These are phyloP conservation scores for Populus deltoides DNA, from an alignment of 345 rosid genomes.

Conservation along the genomic window DNA sequence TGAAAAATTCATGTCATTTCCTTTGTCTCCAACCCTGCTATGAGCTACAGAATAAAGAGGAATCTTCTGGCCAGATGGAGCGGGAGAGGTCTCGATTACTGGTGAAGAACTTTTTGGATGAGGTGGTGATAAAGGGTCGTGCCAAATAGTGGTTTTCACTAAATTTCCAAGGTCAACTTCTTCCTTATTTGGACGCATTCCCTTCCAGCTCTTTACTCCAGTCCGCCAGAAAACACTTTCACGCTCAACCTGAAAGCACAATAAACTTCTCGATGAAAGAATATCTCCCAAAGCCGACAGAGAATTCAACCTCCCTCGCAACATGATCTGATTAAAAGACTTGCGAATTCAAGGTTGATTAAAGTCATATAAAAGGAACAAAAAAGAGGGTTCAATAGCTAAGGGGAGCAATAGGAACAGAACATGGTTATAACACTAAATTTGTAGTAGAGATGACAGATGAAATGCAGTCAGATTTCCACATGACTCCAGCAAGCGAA, in stretches of 20 bases:
- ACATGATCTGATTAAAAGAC: background rate
- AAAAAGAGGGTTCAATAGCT: background rate
- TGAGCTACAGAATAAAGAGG: constrained; percentile 69
- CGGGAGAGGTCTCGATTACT: constrained; percentile 37
- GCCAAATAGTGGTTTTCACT: constrained; percentile 17
- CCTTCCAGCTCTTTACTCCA: constrained; percentile 33
- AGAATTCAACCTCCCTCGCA: background rate
- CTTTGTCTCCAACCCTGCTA: constrained; percentile 82
- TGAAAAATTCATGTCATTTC: constrained; percentile 78
- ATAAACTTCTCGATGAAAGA: constrained; percentile 7
- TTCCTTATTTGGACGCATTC: constrained; percentile 13
- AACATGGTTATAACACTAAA: background rate
- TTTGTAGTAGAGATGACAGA: background rate
- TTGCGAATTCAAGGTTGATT: background rate
- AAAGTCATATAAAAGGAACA: background rate
- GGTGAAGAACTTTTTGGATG: constrained; percentile 3
- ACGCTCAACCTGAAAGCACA: constrained; percentile 52
- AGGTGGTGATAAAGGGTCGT: constrained; percentile 11
- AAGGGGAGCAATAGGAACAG: background rate
- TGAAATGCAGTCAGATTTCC: background rate
- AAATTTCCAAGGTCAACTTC: constrained; percentile 8
- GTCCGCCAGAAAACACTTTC: constrained; percentile 63
- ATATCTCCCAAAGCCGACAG: background rate
- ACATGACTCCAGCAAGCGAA: background rate
- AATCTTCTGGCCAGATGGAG: constrained; percentile 53